Conservation (phyloP, 768 basidiomycete genomes). For the Pholiota microspora region DNA sequence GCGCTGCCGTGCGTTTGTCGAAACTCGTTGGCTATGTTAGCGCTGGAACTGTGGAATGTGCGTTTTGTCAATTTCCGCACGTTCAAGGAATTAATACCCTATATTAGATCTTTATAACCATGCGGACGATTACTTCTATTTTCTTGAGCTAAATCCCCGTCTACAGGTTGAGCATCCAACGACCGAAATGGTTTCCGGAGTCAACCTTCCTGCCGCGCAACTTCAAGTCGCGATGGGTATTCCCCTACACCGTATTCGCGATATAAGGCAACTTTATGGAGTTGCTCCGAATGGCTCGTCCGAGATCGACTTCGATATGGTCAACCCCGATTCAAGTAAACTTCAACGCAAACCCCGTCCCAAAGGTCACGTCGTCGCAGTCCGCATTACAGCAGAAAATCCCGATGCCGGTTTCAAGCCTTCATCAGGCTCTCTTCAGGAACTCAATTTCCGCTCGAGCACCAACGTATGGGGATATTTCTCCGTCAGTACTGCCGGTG, state of each 20-base stretch:
- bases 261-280: constrained; percentile 95
- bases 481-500: constrained; percentile 93
- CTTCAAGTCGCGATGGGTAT: constrained; percentile 98
- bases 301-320: constrained; percentile 96
- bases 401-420: constrained; percentile 99
- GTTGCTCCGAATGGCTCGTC: constrained; percentile 86
- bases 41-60: constrained; percentile 98
- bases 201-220: constrained; percentile 96
- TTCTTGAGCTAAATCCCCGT: constrained; percentile 98
- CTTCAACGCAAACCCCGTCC: constrained; percentile 94
- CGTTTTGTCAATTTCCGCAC: constrained; percentile 21
- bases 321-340: constrained; percentile 81
- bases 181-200: constrained; percentile 99
- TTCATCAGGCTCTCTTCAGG: constrained; percentile 93
- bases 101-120: constrained; percentile 88
- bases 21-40: constrained; percentile 99
- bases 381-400: constrained; percentile 99
- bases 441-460: constrained; percentile 98
- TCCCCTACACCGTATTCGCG: constrained; percentile 90
- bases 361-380: constrained; percentile 98
- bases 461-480: constrained; percentile 99
- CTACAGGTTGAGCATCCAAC: constrained; percentile 99
- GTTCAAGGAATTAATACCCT: constrained; percentile 5
- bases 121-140: constrained; percentile 91
- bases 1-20: constrained; percentile 97